These are phyloP conservation scores for Pythium plurisporium DNA, from an alignment of 352 stramenopile genomes.

Conservation along the genomic window DNA sequence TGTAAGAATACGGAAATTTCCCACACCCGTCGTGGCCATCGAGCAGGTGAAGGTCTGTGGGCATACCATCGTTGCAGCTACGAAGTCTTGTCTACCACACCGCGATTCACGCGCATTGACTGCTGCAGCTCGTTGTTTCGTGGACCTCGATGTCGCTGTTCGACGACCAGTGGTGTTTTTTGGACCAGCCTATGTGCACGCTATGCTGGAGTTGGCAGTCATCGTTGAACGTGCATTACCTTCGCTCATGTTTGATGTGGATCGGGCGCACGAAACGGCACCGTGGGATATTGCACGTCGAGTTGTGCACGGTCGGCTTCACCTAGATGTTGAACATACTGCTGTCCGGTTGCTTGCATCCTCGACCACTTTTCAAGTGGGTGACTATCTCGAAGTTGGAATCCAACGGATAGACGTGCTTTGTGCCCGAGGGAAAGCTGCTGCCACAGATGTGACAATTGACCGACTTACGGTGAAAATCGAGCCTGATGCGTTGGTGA, in stretches of 20 bases:
- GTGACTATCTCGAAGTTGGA: slow-evolving; percentile 50
- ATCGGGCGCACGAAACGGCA: slow-evolving; percentile 29
- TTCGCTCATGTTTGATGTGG: slow-evolving; percentile 42
- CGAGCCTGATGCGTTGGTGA: slow-evolving; percentile 56
- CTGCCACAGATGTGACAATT: slow-evolving; percentile 34
- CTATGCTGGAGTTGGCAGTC: slow-evolving; percentile 40
- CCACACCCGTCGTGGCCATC: slow-evolving; percentile 42
- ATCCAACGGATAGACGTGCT: slow-evolving; percentile 31
- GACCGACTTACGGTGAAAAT: slow-evolving; percentile 53
- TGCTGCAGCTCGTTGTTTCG: slow-evolving; percentile 31
- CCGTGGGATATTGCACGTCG: slow-evolving; percentile 56
- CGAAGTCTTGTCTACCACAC: background rate
- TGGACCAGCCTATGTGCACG: slow-evolving; percentile 47
- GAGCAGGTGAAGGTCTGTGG: slow-evolving; percentile 30
- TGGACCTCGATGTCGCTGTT: slow-evolving; percentile 36
- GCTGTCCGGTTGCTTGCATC: slow-evolving; percentile 41
- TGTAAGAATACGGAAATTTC: slow-evolving; percentile 44
- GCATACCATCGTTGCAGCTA: slow-evolving; percentile 30
- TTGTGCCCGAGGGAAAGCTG: slow-evolving; percentile 23
- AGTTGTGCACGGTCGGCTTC: slow-evolving; percentile 50
- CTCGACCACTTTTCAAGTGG: slow-evolving; percentile 41
- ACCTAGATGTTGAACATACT: slow-evolving; percentile 33
- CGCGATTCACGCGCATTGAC: slow-evolving; percentile 23
- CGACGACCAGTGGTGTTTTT: slow-evolving; percentile 42
- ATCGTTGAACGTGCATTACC: slow-evolving; percentile 32